Conservation (phyloP, 371 early-diverging fungal genomes). For the Mortierella polycephala region DNA sequence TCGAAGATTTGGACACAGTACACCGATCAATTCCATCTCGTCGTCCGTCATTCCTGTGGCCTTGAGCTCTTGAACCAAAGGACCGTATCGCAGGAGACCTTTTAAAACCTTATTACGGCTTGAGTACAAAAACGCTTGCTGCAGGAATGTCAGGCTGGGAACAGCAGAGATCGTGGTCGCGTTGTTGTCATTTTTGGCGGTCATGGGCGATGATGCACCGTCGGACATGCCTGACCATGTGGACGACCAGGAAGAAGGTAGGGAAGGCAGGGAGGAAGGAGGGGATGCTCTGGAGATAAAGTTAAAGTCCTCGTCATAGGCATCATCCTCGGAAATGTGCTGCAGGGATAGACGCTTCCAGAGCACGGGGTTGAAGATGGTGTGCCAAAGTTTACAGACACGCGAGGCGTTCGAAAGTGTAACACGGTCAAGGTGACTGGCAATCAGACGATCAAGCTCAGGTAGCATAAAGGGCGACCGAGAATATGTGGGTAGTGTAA, state of each 20-base stretch:
- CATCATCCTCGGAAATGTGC: conserved; percentile 30
- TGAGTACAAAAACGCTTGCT: conserved; percentile 28
- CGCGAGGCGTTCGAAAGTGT: conserved; percentile 40
- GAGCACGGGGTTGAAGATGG: conserved; percentile 41
- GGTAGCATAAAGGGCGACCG: conserved; percentile 45
- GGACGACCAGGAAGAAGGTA: conserved; percentile 41
- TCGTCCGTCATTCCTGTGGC: conserved; percentile 50
- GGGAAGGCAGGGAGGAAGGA: conserved; percentile 15
- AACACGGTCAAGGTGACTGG: conserved; percentile 37
- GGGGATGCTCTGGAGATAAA: conserved; percentile 18
- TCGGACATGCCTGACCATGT: too few relatives aligned
- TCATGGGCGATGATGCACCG: too few relatives aligned
- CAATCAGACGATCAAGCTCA: conserved; percentile 42
- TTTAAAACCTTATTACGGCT: conserved; percentile 38
- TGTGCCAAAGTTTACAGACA: conserved; percentile 42
- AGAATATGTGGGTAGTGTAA: too few relatives aligned
- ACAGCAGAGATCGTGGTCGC: neutral
- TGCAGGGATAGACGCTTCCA: conserved; percentile 38
- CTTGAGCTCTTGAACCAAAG: conserved; percentile 32
- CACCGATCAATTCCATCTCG: conserved; percentile 32
- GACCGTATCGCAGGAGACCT: conserved; percentile 36
- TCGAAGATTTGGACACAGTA: conserved; percentile 36
- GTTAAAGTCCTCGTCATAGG: conserved; percentile 30
- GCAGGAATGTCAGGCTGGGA: conserved; percentile 15
- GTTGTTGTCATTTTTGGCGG: neutral